Conservation (phyloP, 768 basidiomycete genomes). For the Calvatia gigantea region DNA sequence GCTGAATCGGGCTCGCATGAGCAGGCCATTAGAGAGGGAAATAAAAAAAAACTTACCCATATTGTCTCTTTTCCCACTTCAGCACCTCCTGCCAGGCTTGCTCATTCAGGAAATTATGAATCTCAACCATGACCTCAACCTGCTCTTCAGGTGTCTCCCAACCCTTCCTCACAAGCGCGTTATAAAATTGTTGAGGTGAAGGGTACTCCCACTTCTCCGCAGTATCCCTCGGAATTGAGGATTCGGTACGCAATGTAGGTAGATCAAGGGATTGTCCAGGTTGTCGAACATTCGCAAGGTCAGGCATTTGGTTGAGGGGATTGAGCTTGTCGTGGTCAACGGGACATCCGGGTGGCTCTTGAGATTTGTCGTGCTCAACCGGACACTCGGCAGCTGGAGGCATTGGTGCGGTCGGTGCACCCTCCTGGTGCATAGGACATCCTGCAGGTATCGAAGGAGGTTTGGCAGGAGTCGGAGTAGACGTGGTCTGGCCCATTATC, state of each 20-base stretch:
- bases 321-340: slow-evolving; percentile 61
- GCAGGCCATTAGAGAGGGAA: not conserved
- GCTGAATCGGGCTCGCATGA: slow-evolving; percentile 30
- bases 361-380: slow-evolving; percentile 28
- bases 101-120: slow-evolving; percentile 98
- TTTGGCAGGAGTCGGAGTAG: slow-evolving; percentile 25
- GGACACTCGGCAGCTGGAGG: slow-evolving; percentile 32
- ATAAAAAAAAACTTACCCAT: slow-evolving; percentile 44
- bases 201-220: slow-evolving; percentile 87
- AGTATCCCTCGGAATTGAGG: slow-evolving; percentile 78
- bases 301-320: slow-evolving; percentile 84
- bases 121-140: slow-evolving; percentile 95
- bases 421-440: slow-evolving; percentile 40
- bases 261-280: slow-evolving; percentile 55
- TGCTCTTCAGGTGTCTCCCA: slow-evolving; percentile 97
- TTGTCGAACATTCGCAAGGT: slow-evolving; percentile 66
- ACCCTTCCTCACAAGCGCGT: slow-evolving; percentile 92
- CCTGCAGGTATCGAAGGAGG: slow-evolving; percentile 22
- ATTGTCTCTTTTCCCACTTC: slow-evolving; percentile 79
- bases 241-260: slow-evolving; percentile 71
- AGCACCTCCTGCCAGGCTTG: slow-evolving; percentile 93
- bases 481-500: slow-evolving; percentile 44
- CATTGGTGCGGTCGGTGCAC: slow-evolving; percentile 19
- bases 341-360: slow-evolving; percentile 54
- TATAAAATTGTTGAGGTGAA: slow-evolving; percentile 96